Base-by-base conservation (phyloP, 1,139 yeast genomes). In the Taphrina pruni region DNA sequence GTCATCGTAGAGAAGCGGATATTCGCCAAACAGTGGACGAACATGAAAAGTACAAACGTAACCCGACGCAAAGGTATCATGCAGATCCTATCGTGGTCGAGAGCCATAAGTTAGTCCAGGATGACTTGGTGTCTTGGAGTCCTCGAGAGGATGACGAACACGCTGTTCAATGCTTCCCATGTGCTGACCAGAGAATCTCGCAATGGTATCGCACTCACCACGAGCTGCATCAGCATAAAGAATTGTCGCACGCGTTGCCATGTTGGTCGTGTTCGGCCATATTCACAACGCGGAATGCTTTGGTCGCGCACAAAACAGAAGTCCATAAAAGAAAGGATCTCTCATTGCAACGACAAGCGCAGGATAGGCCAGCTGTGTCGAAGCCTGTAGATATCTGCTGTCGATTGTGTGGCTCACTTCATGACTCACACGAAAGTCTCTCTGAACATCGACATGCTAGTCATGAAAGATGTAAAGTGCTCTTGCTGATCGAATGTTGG, bases 201-300 rank as follows among this genome's bases (percentile, higher is more conserved):
- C 54, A 50, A 26, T 50, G 32, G 32, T 50, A 21, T n/a, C 8
- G 36, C 9, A 50, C 8, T 3, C 54, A 21, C 11, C 36, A 8
- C n/a, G 54, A 50, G 11, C 54, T 50, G 9, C 6, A 50, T 26
- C 54, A 50, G 32, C 54, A 50, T 21, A 50, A 21, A 21, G 36
- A n/a, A 11, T 8, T 21, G 6, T 50, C 36, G 11, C 54, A 50
- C 36, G 9, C n/a, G 2, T 11, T 45, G n/a, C 48, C 9, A 5
- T 50, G 54, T 21, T 50, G 36, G 35, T 8, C n/a, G 11, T 50
- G 54, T 21, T 8, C 36, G 20, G 54, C 54, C 12, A 21, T 9
- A 8, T 50, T 50, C n/a, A 17, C 12, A 1, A 9, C 54, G 36
- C 20, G 12, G n/a, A 1, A 26, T 1, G 54, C 11, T 6, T n/a